Percentiles rank a stretch among this genome's conserved stretches.
Conservation (phyloP, 1,139 yeast genomes). For the Meyerozyma carpophila region DNA sequence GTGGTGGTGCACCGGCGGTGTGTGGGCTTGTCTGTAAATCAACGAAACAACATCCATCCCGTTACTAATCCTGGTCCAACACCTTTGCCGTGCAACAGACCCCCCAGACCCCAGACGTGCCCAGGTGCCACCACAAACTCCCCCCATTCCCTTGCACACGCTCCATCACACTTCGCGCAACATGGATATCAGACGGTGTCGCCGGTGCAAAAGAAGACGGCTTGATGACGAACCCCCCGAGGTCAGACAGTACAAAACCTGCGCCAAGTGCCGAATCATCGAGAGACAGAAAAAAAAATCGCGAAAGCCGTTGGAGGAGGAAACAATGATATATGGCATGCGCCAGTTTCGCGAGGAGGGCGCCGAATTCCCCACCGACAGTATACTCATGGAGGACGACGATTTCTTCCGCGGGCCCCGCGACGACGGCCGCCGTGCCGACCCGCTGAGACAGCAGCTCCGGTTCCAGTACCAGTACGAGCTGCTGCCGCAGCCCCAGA, state of each 20-base stretch:
- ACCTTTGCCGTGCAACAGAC: neutral
- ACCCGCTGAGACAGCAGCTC: slow-evolving; percentile 3
- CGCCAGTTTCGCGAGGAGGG: slow-evolving; percentile 43
- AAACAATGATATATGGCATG: slow-evolving; percentile 45
- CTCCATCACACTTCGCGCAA: neutral
- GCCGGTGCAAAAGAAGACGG: slow-evolving; percentile 57
- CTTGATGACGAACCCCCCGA: slow-evolving; percentile 56
- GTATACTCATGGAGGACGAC: slow-evolving; percentile 39
- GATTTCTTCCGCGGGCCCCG: slow-evolving; percentile 10
- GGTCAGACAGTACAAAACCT: slow-evolving; percentile 52
- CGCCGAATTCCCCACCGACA: slow-evolving; percentile 16
- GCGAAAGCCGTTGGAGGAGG: slow-evolving; percentile 45
- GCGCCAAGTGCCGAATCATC: slow-evolving; percentile 55
- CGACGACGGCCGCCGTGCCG: neutral
- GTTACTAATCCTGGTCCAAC: no score
- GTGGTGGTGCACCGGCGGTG: no score
- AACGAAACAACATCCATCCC: no score
- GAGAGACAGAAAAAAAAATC: slow-evolving; percentile 46
- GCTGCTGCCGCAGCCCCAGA: slow-evolving; percentile 3
- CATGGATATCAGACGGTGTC: slow-evolving; percentile 35
- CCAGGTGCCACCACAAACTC: neutral
- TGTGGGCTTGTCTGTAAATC: neutral
- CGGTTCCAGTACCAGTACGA: slow-evolving; percentile 8
- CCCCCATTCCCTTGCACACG: neutral
- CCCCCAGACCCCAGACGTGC: neutral